phyloP scores from a whole-genome alignment of 148 eudicot species.

The Salicornia ramosissima region DNA sequence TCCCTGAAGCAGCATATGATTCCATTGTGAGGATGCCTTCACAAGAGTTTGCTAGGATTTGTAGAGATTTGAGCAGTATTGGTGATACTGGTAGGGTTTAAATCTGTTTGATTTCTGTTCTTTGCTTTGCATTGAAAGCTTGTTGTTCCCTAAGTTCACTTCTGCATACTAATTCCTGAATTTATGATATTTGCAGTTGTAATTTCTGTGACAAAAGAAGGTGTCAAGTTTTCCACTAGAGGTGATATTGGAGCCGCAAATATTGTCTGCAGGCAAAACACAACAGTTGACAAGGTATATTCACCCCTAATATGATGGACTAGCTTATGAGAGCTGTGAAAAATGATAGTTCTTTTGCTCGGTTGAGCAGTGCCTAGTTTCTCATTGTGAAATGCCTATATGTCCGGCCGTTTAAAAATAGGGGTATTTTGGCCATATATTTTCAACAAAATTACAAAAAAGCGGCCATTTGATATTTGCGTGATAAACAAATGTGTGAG shows the following conservation, averaged over 20 bases:
- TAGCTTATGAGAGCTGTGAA: not conserved
- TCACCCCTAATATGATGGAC: not conserved
- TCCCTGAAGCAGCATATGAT: constrained; percentile 93
- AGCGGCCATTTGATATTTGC: no score
- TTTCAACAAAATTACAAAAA: no score
- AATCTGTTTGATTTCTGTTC: not conserved
- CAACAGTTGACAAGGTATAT: constrained; percentile 85
- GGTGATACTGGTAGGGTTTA: constrained; percentile 71
- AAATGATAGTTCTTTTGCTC: not conserved
- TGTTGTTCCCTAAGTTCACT: not conserved
- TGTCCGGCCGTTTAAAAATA: no score
- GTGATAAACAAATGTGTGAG: no score
- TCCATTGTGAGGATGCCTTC: constrained; percentile 97
- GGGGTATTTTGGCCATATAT: no score
- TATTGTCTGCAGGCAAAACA: constrained; percentile 75
- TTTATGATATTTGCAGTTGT: constrained; percentile 53
- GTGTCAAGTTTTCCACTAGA: constrained; percentile 77
- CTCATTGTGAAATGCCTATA: no score
- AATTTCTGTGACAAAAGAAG: constrained; percentile 89
- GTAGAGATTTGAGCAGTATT: constrained; percentile 85
- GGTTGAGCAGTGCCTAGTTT: no score
- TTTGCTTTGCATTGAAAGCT: not conserved
- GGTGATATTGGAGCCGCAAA: constrained; percentile 93
- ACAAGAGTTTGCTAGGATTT: constrained; percentile 75
- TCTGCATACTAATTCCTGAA: not conserved